Evolutionary conservation across 805 yeast genomes (phyloP).

Genomic region (Cephaloascus albidus): DNA sequence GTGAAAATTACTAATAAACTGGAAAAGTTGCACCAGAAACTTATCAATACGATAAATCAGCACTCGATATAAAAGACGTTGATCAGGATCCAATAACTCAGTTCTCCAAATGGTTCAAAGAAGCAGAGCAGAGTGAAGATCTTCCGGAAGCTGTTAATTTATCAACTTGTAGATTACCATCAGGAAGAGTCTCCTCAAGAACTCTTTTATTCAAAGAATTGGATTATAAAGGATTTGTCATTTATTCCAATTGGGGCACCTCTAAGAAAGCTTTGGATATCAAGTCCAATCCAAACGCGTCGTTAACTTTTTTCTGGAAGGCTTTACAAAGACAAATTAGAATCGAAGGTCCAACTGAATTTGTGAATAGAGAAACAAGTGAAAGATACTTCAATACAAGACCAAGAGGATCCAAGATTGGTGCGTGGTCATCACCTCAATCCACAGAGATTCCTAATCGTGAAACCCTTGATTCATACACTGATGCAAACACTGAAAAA

Average conservation of each 20-base stretch:
- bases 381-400: conserved; percentile 75
- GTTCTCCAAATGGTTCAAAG: conserved; percentile 79
- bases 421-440: conserved; percentile 97
- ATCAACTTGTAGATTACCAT: conserved; percentile 82
- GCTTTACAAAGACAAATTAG: conserved; percentile 86
- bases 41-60: conserved; percentile 71
- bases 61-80: conserved; percentile 46
- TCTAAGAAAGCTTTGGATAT: conserved; percentile 76
- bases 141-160: conserved; percentile 81
- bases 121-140: conserved; percentile 55
- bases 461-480: conserved; percentile 50
- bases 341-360: conserved; percentile 78
- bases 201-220: conserved; percentile 83
- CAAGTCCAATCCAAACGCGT: conserved; percentile 64
- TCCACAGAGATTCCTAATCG: conserved; percentile 49
- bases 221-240: conserved; percentile 73
- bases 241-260: conserved; percentile 87
- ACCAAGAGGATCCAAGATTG: conserved; percentile 88
- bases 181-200: conserved; percentile 84
- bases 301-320: conserved; percentile 89
- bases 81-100: conserved; percentile 58
- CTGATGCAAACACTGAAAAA: conserved; percentile 37
- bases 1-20: too few species aligned
- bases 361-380: conserved; percentile 62
- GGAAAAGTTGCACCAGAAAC: conserved; percentile 72